Percentiles rank a stretch among this genome's conserved stretches.
Evolutionary conservation across 768 basidiomycete genomes (phyloP).

Genomic region (Russula foetens): DNA sequence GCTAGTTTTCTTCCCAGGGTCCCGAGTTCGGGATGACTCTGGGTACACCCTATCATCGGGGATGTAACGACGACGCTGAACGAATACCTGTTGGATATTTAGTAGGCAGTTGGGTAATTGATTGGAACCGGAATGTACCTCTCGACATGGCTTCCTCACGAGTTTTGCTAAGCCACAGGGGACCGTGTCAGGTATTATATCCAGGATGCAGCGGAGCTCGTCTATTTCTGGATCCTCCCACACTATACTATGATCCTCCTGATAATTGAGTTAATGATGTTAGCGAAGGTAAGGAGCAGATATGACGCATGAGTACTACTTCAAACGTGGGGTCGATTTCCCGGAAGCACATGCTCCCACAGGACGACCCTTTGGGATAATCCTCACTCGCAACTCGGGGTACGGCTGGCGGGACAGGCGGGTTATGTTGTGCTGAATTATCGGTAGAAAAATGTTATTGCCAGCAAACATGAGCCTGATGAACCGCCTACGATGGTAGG

Average conservation of each 20-base stretch:
- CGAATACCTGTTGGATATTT: not conserved
- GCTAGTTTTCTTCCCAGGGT: not conserved
- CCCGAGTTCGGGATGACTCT: not conserved
- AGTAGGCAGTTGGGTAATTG: not conserved
- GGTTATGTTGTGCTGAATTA: not conserved
- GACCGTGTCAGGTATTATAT: conserved; percentile 13
- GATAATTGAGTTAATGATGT: not conserved
- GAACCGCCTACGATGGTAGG: conserved; percentile 3
- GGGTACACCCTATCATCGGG: conserved; percentile 7
- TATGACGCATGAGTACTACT: not conserved
- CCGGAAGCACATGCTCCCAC: conserved; percentile 2
- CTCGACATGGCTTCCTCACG: conserved; percentile 14
- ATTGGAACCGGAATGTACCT: not conserved
- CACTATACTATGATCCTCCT: not conserved
- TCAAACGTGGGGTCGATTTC: not conserved
- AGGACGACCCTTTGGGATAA: not conserved
- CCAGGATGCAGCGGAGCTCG: conserved; percentile 12
- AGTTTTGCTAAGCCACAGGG: conserved; percentile 18
- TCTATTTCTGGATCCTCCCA: conserved; percentile 9
- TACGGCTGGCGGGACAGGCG: not conserved
- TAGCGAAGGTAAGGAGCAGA: not conserved
- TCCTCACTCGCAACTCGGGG: conserved; percentile 3
- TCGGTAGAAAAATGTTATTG: not conserved
- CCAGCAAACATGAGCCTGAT: not conserved
- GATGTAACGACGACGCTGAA: conserved; percentile 8